phyloP scores from a whole-genome alignment of 441 rosid species.

The Brassica balearica region DNA sequence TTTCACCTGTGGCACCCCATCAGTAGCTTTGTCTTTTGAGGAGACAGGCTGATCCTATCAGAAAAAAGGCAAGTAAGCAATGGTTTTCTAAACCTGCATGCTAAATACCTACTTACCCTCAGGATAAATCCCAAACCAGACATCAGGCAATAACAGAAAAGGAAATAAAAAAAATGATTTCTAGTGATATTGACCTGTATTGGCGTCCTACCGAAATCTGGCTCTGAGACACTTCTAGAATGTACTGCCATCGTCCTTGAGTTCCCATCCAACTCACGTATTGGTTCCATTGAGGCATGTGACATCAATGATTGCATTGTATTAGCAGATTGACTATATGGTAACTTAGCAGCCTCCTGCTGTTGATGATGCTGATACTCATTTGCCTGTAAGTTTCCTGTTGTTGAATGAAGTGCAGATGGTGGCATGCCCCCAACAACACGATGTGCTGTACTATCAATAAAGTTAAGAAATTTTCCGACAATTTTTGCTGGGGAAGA shows the following conservation, averaged over 20 bases:
- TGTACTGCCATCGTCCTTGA: constrained; percentile 42
- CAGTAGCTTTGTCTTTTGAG: constrained; percentile 39
- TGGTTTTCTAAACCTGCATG: constrained; percentile 21
- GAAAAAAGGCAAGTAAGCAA: constrained; percentile 11
- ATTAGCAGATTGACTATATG: constrained; percentile 53
- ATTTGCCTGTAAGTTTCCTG: constrained; percentile 43
- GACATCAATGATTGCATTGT: constrained; percentile 48
- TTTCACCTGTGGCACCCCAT: constrained; percentile 46
- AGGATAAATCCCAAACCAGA: constrained; percentile 1
- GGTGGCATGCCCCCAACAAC: constrained; percentile 69
- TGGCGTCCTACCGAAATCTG: constrained; percentile 58
- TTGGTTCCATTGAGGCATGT: constrained; percentile 55
- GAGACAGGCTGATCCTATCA: constrained; percentile 51
- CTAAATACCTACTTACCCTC: background rate
- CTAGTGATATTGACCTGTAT: constrained; percentile 49
- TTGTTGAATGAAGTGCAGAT: constrained; percentile 54
- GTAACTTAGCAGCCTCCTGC: constrained; percentile 43
- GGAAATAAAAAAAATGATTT: constrained; percentile 1
- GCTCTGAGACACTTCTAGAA: constrained; percentile 63
- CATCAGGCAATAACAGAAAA: background rate
- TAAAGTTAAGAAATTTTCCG: constrained; percentile 80
- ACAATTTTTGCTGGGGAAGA: constrained; percentile 83
- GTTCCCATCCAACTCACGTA: constrained; percentile 51
- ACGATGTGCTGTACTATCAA: constrained; percentile 65
- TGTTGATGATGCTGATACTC: constrained; percentile 47